Evolutionary conservation across 768 basidiomycete genomes (phyloP), one percentile per base, ranked within the genome.

Genomic region (Pluteus cervinus): DNA sequence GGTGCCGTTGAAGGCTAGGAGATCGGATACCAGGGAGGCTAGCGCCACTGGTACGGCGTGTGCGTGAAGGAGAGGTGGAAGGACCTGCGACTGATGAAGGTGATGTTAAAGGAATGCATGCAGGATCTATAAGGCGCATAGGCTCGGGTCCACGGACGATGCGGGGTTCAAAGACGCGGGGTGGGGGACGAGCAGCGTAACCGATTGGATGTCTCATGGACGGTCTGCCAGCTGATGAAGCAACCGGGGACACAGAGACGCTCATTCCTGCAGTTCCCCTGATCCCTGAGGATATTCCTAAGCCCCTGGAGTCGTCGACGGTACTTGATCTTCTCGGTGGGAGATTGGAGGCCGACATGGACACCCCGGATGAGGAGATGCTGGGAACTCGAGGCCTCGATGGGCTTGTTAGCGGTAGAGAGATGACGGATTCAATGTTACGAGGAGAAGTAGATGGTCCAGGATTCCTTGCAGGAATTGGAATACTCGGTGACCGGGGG

Each of bases 401-500:
- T 31, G 65, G 63, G 12, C 63, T 46, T 1, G 63, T 51, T 40
- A 76, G 68, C 7, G 81, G 78, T 43, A 82, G 74, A n/a, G 76
- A 66, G 21, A 85, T 76, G 31, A 75, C 67, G 33, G 71, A 71
- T 53, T 84, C 83, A 39, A 86, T 74, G 43, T 76, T 76, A 41
- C 79, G 69, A 47, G 69, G 56, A 25, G 75, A 65, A 4, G 71
- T 64, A 5, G 63, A 61, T 15, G 69, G 60, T 22, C 65, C 56
- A 16, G 65, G 53, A 42, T 56, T 68, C 37, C 71, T 66, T n/a
- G 76, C n/a, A n/a, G n/a, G 76, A 40, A 82, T 75, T 26, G 82
- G 79, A 51, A 85, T 81, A 51, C 73, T 84, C 16, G 80, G 66
- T 1, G 81, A 76, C 52, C 81, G 73, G 9, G 75, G 63, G 29